Conservation (phyloP, 1,284 basidiomycete genomes). For the Melanopsichium pennsylvanicum region DNA sequence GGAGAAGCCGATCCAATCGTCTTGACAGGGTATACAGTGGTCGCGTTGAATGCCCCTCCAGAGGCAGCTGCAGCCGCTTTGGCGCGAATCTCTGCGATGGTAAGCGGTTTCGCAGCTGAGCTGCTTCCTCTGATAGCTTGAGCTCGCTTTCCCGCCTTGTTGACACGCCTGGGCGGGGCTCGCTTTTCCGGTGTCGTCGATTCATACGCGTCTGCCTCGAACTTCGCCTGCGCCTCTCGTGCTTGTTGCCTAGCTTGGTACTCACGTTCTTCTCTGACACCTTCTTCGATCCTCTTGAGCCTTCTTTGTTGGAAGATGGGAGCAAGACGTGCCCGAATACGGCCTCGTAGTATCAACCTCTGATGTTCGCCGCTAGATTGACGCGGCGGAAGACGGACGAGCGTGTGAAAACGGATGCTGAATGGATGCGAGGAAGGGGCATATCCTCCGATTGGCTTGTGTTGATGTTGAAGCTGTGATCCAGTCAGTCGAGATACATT, state of each 20-base stretch:
- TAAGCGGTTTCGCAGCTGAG: conserved; percentile 23
- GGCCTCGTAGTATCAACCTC: conserved; percentile 2
- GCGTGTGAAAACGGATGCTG: background rate
- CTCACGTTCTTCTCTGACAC: background rate
- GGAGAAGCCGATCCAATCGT: background rate
- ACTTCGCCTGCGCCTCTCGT: background rate
- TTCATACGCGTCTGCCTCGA: background rate
- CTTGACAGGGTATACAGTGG: background rate
- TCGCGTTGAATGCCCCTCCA: background rate
- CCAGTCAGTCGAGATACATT: background rate
- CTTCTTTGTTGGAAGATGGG: conserved; percentile 8
- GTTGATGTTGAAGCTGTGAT: background rate
- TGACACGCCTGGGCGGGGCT: conserved; percentile 13
- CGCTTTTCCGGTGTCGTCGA: conserved; percentile 8
- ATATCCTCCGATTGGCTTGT: too few species aligned
- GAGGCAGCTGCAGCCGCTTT: conserved; percentile 17
- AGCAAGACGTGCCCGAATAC: conserved; percentile 20
- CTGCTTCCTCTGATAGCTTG: conserved; percentile 26
- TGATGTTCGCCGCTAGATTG: conserved; percentile 15
- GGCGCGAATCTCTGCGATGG: conserved; percentile 31
- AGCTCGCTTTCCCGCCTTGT: conserved; percentile 31
- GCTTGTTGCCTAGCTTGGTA: background rate
- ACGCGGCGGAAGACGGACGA: conserved; percentile 11
- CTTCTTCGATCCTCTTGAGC: conserved; percentile 1
- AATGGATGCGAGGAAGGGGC: too few species aligned